These are phyloP conservation scores for Solanum hybrid DNA, from an alignment of 305 asterid species.

Conservation along the genomic window DNA sequence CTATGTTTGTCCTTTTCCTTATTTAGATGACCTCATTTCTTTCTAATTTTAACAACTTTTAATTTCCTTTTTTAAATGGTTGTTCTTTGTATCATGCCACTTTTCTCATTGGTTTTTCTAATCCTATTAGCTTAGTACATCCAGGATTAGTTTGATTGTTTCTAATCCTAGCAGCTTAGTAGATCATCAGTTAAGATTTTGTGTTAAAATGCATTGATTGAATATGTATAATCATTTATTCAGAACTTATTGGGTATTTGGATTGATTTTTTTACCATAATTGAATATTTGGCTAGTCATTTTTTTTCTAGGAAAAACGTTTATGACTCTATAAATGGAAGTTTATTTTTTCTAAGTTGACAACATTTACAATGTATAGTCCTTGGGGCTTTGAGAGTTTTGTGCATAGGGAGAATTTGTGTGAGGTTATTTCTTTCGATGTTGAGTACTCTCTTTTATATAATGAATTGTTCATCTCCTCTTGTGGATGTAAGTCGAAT, in stretches of 20 bases:
- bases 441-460: neutral
- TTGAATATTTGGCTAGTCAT: neutral
- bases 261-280: too few species aligned
- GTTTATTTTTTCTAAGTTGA: neutral
- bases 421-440: neutral
- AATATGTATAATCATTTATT: neutral
- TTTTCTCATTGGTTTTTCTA: neutral
- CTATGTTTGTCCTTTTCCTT: neutral
- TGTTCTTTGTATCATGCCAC: neutral
- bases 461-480: neutral
- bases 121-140: neutral
- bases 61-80: neutral
- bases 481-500: neutral
- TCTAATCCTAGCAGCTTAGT: neutral
- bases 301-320: neutral
- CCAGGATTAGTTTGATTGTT: neutral
- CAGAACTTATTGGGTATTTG: neutral
- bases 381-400: neutral
- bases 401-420: neutral
- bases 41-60: neutral
- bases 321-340: too few species aligned
- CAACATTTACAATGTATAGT: neutral
- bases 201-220: neutral
- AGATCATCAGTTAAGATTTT: neutral
- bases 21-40: neutral